A percentile compares a stretch with the other conserved stretches of the same genome.
These are phyloP conservation scores for Debaryomyces hansenii DNA, from an alignment of 805 yeast genomes.

Conservation along the genomic window DNA sequence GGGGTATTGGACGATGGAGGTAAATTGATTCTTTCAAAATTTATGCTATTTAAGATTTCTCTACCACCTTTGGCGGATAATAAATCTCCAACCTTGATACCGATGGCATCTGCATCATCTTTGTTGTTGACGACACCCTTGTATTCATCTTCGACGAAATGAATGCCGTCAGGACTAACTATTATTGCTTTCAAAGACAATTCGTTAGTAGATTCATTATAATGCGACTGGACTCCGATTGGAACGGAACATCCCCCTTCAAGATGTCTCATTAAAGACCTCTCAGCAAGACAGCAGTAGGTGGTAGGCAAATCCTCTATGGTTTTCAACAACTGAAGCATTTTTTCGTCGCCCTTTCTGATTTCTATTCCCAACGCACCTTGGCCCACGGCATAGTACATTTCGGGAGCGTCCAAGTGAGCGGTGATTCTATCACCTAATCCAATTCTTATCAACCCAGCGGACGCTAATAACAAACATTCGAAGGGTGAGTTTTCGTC, in stretches of 20 bases:
- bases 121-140: slow-evolving; percentile 37
- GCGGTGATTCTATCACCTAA: slow-evolving; percentile 75
- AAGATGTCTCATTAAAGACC: slow-evolving; percentile 79
- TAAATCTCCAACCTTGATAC: slow-evolving; percentile 64
- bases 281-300: slow-evolving; percentile 81
- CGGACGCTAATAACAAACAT: slow-evolving; percentile 88
- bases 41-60: slow-evolving; percentile 74
- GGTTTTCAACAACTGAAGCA: slow-evolving; percentile 57
- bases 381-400: slow-evolving; percentile 98
- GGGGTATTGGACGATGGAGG: slow-evolving; percentile 18
- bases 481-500: slow-evolving; percentile 59
- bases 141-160: slow-evolving; percentile 59
- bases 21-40: slow-evolving; percentile 60
- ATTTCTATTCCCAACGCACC: slow-evolving; percentile 96
- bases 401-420: slow-evolving; percentile 67
- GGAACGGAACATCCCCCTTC: slow-evolving; percentile 99
- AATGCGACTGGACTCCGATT: slow-evolving; percentile 78
- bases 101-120: slow-evolving; percentile 69
- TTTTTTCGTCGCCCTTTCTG: slow-evolving; percentile 61
- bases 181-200: slow-evolving; percentile 70
- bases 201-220: slow-evolving; percentile 39
- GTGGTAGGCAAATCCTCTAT: slow-evolving; percentile 69
- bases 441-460: slow-evolving; percentile 79
- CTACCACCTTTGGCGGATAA: slow-evolving; percentile 80
- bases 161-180: slow-evolving; percentile 79